Percentiles rank a stretch among this genome's conserved stretches.
Evolutionary conservation across 2,329 filamentous ascomycete species (phyloP).

Genomic region (Boeremia exigua): DNA sequence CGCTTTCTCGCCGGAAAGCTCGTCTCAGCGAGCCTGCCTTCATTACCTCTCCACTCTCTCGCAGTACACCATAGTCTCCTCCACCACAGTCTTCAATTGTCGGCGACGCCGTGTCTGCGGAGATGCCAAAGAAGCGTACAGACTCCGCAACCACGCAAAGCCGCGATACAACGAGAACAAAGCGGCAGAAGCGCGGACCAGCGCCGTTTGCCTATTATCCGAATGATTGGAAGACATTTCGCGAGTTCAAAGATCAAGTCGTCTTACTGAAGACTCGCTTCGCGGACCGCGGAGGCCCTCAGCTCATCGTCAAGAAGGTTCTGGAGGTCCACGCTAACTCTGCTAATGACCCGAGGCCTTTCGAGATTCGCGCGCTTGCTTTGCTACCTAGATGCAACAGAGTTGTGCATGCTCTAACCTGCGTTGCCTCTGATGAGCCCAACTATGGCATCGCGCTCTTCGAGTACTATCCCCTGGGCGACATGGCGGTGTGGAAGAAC

Average conservation of each 20-base stretch:
- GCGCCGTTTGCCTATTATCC: background rate
- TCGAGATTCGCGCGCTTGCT: conserved; percentile 20
- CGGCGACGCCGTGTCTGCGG: background rate
- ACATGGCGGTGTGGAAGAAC: conserved; percentile 28
- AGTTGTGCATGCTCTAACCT: conserved; percentile 23
- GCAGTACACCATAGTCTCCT: background rate
- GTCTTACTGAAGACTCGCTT: background rate
- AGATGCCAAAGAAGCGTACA: background rate
- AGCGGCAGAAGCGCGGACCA: background rate
- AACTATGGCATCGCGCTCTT: conserved; percentile 26
- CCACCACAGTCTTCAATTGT: background rate
- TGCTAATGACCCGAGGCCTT: conserved; percentile 9
- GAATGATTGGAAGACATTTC: background rate
- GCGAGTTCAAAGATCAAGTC: background rate
- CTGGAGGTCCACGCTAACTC: conserved; percentile 5
- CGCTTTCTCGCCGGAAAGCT: background rate
- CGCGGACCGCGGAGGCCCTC: background rate
- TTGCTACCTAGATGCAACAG: conserved; percentile 29
- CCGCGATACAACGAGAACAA: background rate
- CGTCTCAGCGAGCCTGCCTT: background rate
- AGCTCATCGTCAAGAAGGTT: conserved; percentile 30
- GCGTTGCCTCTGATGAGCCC: conserved; percentile 10
- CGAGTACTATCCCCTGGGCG: conserved; percentile 28
- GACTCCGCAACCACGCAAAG: background rate
- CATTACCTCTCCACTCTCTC: background rate